Evolutionary conservation across 208 protist species (phyloP).

Genomic region (Leishmania mexicana): DNA sequence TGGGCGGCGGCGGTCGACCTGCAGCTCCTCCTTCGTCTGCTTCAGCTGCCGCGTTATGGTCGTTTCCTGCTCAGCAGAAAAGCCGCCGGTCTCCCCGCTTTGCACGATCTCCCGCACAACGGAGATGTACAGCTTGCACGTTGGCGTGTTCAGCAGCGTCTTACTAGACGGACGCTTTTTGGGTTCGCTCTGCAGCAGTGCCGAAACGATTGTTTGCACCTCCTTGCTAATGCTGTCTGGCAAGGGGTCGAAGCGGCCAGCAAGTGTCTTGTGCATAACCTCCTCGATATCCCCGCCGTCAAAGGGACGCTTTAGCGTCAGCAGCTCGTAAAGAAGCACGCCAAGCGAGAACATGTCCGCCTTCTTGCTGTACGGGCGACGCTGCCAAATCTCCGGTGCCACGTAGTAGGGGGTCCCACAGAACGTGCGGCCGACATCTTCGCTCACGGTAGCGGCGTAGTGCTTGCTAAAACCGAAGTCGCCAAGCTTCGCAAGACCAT

Average conservation of each 20-base stretch:
- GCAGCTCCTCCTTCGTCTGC: constrained; percentile 57
- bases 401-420: constrained; percentile 91
- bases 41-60: constrained; percentile 55
- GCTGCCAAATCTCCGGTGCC: constrained; percentile 90
- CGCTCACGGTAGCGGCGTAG: constrained; percentile 38
- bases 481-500: constrained; percentile 76
- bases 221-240: constrained; percentile 43
- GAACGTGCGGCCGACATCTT: constrained; percentile 54
- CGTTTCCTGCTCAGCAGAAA: constrained; percentile 39
- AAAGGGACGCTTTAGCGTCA: constrained; percentile 79
- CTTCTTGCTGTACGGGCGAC: constrained; percentile 91
- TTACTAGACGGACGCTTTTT: constrained; percentile 52
- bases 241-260: constrained; percentile 45
- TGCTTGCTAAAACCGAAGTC: constrained; percentile 78
- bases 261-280: constrained; percentile 60
- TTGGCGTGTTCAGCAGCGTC: constrained; percentile 61
- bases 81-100: constrained; percentile 40
- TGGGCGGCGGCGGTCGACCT: constrained; percentile 38
- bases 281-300: constrained; percentile 64
- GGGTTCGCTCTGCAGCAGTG: constrained; percentile 51
- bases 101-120: constrained; percentile 70
- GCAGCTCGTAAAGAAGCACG: constrained; percentile 82
- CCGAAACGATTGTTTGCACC: constrained; percentile 47
- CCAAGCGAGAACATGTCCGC: constrained; percentile 93
- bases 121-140: constrained; percentile 76